Percentiles rank a stretch among this genome's conserved stretches.
phyloP scores from a whole-genome alignment of 2,329 filamentous ascomycete species.

The Ophiostoma australiae region DNA sequence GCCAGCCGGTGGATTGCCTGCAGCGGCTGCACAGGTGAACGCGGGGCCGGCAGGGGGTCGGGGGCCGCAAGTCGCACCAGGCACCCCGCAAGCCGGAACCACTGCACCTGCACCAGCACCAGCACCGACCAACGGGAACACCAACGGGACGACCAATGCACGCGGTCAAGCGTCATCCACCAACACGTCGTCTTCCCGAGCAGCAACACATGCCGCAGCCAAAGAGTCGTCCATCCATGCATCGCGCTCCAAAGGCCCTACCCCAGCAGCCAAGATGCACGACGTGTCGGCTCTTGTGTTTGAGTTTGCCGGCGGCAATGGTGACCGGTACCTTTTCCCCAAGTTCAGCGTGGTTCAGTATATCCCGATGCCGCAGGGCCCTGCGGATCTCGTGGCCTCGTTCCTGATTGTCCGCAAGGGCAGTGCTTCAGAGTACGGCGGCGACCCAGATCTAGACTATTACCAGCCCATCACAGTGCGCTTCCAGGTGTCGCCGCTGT shows the following conservation, averaged over 20 bases:
- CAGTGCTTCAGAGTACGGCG: constrained; percentile 59
- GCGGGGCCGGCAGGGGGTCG: background rate
- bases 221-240: constrained; percentile 44
- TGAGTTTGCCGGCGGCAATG: constrained; percentile 61
- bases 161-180: background rate
- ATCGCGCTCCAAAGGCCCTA: constrained; percentile 56
- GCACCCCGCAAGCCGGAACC: background rate
- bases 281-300: constrained; percentile 64
- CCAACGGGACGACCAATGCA: background rate
- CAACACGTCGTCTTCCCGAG: background rate
- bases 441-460: constrained; percentile 62
- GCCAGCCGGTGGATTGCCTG: constrained; percentile 3
- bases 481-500: constrained; percentile 34
- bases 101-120: background rate
- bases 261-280: constrained; percentile 50
- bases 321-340: constrained; percentile 74
- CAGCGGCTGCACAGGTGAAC: background rate
- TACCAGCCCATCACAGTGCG: constrained; percentile 70
- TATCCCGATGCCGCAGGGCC: constrained; percentile 46
- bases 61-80: background rate
- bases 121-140: background rate
- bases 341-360: constrained; percentile 73
- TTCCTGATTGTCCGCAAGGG: constrained; percentile 73
- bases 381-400: constrained; percentile 60
- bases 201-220: background rate